Evolutionary conservation across 345 rosid genomes (phyloP), one percentile per base, ranked within the genome.

Genomic region (Cardiospermum halicacabum): DNA sequence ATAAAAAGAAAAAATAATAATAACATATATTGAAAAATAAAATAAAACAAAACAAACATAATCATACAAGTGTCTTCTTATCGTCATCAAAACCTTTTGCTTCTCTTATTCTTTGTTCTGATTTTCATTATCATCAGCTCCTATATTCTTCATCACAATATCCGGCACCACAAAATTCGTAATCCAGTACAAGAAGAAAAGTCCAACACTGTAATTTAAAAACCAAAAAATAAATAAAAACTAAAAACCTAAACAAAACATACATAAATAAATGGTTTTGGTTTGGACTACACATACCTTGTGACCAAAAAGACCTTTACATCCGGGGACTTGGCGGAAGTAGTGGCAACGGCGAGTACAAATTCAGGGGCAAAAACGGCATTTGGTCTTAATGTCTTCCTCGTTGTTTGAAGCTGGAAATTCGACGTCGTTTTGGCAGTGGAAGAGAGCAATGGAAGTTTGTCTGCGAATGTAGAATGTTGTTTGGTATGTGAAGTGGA

Each of bases 111-210:
- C 16, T 27, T 45, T 9, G 51, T 25, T 53, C 42, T 67, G 48
- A 10, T 65, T 79, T 49, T 74, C 53, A 4, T 36, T 56, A 18
- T 70, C 27, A 60, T 77, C 72, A 22, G 58, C 49, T 47, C 58
- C 69, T 19, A 45, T 49, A 37, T 68, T 45, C 74, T 70, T 75
- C 72, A 72, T 58, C 28, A 81, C 43, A 39, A 75, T 56, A 68
- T 53, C 58, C 0, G 86, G 83, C 7, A 73, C 81, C 3, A 81
- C 49, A 40, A 78, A 81, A 37, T 81, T 81, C 2, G 82, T 49
- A 11, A 77, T 53, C 26, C 64, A 66, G 66, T 77, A 81, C 22
- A 71, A 13, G 30, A 72, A 58, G 56, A 77, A 64, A 36, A 84
- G 74, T 21, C 74, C 56, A 5, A 72, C 80, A 53, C 89, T 81